Percentiles rank a stretch among this genome's conserved stretches.
Evolutionary conservation across 495 filamentous ascomycete genomes (phyloP).

Genomic region (Aspergillus cavernicola): DNA sequence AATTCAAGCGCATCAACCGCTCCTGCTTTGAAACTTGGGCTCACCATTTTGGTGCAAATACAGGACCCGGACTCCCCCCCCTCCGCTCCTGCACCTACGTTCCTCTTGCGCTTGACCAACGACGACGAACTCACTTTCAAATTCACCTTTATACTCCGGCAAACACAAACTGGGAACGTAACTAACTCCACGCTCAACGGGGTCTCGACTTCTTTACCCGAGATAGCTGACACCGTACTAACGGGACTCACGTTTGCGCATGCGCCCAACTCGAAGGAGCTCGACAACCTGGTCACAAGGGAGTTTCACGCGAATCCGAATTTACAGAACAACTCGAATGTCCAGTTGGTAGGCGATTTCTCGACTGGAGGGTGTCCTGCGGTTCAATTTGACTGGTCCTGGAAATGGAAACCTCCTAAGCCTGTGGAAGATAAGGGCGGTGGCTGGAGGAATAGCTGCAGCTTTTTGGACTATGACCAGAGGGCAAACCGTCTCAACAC

Average conservation of each 20-base stretch:
- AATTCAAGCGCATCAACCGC: neutral
- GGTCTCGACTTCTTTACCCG: conserved; percentile 43
- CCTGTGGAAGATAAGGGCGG: conserved; percentile 75
- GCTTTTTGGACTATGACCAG: conserved; percentile 95
- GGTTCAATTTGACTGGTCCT: conserved; percentile 90
- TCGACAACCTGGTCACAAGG: conserved; percentile 88
- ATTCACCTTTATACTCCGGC: conserved; percentile 86
- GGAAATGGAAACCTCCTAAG: conserved; percentile 95
- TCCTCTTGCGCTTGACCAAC: conserved; percentile 81
- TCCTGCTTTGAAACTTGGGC: neutral
- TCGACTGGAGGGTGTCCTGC: conserved; percentile 74
- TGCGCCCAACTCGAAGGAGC: conserved; percentile 75
- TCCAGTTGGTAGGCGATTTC: conserved; percentile 86
- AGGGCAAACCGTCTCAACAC: conserved; percentile 84
- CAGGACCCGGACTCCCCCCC: conserved; percentile 76
- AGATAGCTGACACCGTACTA: conserved; percentile 65
- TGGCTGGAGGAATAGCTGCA: conserved; percentile 94
- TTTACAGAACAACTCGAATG: conserved; percentile 93
- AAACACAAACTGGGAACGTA: conserved; percentile 48
- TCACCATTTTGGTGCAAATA: conserved; percentile 1
- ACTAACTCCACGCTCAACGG: conserved; percentile 46
- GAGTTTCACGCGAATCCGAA: conserved; percentile 98
- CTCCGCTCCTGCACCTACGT: conserved; percentile 56
- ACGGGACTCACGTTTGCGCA: conserved; percentile 91
- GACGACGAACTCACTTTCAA: conserved; percentile 89